Conservation (phyloP, 768 basidiomycete genomes). For the Tricholoma saponaceum region DNA sequence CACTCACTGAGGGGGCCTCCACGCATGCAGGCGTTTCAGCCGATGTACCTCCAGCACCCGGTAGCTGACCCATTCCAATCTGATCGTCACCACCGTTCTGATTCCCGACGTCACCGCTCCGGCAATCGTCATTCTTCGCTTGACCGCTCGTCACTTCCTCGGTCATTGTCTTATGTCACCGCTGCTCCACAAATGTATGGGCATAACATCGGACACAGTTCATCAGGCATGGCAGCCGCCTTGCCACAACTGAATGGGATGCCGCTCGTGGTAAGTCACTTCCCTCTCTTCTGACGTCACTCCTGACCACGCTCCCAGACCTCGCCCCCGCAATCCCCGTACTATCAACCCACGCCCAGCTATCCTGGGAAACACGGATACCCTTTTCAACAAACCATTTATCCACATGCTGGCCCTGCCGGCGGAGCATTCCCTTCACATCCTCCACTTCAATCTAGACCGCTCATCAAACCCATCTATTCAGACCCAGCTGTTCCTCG, state of each 20-base stretch:
- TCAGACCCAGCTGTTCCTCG: neutral
- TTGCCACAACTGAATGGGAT: neutral
- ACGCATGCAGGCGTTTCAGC: constrained; percentile 7
- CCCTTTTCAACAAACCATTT: neutral
- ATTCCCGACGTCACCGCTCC: neutral
- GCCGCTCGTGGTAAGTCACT: neutral
- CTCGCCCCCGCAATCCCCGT: neutral
- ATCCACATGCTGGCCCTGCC: neutral
- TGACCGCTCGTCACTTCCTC: neutral
- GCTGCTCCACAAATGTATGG: neutral
- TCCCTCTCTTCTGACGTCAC: neutral
- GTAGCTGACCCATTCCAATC: neutral
- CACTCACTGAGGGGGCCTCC: constrained; percentile 4
- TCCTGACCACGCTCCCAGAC: neutral
- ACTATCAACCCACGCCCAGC: neutral
- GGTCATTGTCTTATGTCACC: neutral
- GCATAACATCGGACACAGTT: neutral
- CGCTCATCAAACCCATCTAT: neutral
- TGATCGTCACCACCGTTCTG: neutral
- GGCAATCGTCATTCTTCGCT: constrained; percentile 1
- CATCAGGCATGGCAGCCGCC: neutral
- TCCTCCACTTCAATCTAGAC: neutral
- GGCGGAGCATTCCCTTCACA: neutral
- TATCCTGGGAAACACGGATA: neutral
- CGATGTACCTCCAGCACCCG: constrained; percentile 7